Conservation (phyloP, 352 stramenopile genomes). For the Hyphochytrium catenoides region DNA sequence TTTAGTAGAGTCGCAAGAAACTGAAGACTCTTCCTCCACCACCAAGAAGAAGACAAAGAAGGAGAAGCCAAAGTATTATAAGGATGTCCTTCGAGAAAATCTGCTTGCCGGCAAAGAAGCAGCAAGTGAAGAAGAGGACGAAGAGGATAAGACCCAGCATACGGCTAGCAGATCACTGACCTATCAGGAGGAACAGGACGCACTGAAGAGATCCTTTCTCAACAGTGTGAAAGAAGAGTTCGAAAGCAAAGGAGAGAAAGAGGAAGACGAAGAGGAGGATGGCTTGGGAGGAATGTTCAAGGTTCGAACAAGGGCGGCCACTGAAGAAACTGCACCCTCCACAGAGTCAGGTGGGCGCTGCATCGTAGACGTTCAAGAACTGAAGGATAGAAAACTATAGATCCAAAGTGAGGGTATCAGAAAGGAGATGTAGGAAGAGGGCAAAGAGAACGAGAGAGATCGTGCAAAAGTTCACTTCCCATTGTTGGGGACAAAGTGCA, state of each 20-base stretch:
- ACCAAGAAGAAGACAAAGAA: conserved; percentile 8
- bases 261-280: conserved; percentile 35
- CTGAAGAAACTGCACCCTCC: not conserved
- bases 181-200: conserved; percentile 34
- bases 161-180: conserved; percentile 18
- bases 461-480: not conserved
- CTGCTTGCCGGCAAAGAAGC: conserved; percentile 54
- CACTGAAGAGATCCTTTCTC: conserved; percentile 44
- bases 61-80: conserved; percentile 50
- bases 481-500: too few relatives aligned
- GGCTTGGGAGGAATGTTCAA: not conserved
- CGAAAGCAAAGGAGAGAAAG: conserved; percentile 12
- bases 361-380: conserved; percentile 27
- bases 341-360: not conserved
- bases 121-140: conserved; percentile 35
- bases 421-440: conserved; percentile 28
- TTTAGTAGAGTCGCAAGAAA: too few relatives aligned
- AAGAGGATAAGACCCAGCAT: conserved; percentile 18
- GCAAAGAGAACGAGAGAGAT: not conserved
- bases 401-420: conserved; percentile 10
- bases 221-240: conserved; percentile 30
- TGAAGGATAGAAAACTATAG: conserved; percentile 27
- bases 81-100: conserved; percentile 84
- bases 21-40: too few relatives aligned
- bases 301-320: not conserved